These are phyloP conservation scores for Xylariaceae sp. DNA, from an alignment of 2,329 filamentous ascomycete genomes.

Conservation along the genomic window DNA sequence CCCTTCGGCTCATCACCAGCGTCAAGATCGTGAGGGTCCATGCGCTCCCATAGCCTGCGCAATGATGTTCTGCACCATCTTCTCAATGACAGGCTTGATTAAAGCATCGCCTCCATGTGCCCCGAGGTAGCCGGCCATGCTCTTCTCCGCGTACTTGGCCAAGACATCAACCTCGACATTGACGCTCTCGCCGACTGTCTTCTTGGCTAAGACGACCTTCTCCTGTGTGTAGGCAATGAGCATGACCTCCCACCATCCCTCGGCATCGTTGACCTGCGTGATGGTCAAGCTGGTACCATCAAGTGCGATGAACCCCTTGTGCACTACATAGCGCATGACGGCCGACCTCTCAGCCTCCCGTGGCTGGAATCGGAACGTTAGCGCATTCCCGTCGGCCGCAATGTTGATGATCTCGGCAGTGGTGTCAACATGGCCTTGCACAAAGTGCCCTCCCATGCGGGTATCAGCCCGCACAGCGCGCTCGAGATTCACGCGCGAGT, in stretches of 20 bases:
- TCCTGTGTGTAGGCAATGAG: slow-evolving; percentile 95
- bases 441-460: slow-evolving; percentile 97
- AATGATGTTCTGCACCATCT: slow-evolving; percentile 72
- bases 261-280: slow-evolving; percentile 76
- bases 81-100: slow-evolving; percentile 60
- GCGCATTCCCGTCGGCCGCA: slow-evolving; percentile 81
- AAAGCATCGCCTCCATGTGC: slow-evolving; percentile 48
- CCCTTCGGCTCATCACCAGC: no score
- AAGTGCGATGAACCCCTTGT: slow-evolving; percentile 93
- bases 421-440: slow-evolving; percentile 96
- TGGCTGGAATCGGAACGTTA: slow-evolving; percentile 81
- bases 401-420: slow-evolving; percentile 72
- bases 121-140: slow-evolving; percentile 70
- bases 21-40: not conserved
- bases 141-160: slow-evolving; percentile 87
- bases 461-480: slow-evolving; percentile 86
- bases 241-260: slow-evolving; percentile 94
- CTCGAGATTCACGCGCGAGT: slow-evolving; percentile 83
- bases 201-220: slow-evolving; percentile 77
- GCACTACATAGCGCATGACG: slow-evolving; percentile 83
- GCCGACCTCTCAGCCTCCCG: slow-evolving; percentile 28
- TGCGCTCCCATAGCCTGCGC: slow-evolving; percentile 52
- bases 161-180: slow-evolving; percentile 93
- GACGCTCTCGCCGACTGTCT: slow-evolving; percentile 75
- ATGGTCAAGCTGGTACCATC: slow-evolving; percentile 94